Evolutionary conservation across 2,329 filamentous ascomycete genomes (phyloP), one percentile per base, ranked within the genome.

Genomic region (Verticillium klebahnii): DNA sequence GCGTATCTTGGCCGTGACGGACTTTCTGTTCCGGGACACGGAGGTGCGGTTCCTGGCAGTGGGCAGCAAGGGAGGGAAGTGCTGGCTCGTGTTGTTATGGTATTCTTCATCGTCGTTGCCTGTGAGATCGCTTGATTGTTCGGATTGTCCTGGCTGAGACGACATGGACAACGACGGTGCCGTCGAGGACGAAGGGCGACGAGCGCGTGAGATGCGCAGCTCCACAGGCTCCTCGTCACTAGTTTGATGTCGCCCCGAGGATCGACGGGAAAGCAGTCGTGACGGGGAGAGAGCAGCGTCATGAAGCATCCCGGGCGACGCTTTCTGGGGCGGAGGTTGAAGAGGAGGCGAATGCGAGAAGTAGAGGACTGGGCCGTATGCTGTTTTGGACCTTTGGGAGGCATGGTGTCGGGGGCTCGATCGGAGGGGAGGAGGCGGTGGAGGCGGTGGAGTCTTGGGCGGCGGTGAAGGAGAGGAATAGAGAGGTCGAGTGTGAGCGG

Each of bases 1-100:
- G n/a, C 71, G 69, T 60, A 77, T 77, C 2, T 69, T 69, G 57
- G 69, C 72, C 40, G 72, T 72, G 37, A 66, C 57, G 5, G 36
- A 52, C 6, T 56, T 62, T 25, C 64, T 57, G 9, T 60, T 25
- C 15, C 56, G 45, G 7, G 56, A 25, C 5, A 56, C 15, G 9
- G 58, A 23, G 14, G 50, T 36, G 14, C 58, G 57, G 17, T 19
- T 36, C 52, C 59, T 57, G 5, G 60, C 63, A 11, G 63, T 66
- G 9, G 63, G 64, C 56, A 65, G 36, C 15, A 66, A 57, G 3
- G 64, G 64, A 11, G 64, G 64, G 32, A 65, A 65, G 2, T 54
- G 11, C 3, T 36, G 40, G 40, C 29, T 55, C 8, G 5, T 7
- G 29, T 31, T n/a, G 17, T 23, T 32, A 9, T 32, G 14, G 54